A percentile compares a stretch with the other conserved stretches of the same genome.
Evolutionary conservation across 805 yeast species (phyloP).

Genomic region (Saturnispora serradocipensis): DNA sequence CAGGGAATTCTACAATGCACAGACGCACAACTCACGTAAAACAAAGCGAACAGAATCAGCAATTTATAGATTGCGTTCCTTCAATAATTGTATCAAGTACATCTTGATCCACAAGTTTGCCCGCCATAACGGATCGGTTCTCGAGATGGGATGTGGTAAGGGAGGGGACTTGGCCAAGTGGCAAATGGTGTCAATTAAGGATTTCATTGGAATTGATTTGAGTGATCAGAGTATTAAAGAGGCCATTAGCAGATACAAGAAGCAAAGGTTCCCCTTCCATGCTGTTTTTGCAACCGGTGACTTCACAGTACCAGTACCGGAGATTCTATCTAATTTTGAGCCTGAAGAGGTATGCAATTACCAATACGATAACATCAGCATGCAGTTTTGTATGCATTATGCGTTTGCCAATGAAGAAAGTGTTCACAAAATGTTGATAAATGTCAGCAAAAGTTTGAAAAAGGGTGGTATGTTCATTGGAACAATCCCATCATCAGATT

Average conservation of each 20-base stretch:
- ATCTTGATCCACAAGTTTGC: constrained; percentile 69
- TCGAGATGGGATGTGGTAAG: constrained; percentile 94
- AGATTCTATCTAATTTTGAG: constrained; percentile 50
- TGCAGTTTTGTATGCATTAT: constrained; percentile 91
- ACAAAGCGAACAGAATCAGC: constrained; percentile 66
- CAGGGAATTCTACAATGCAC: constrained; percentile 75
- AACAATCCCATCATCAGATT: constrained; percentile 88
- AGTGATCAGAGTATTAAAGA: constrained; percentile 83
- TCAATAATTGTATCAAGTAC: constrained; percentile 87
- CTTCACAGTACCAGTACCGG: constrained; percentile 62
- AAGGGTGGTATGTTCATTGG: constrained; percentile 88
- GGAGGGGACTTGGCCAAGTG: constrained; percentile 96
- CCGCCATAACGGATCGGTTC: constrained; percentile 43
- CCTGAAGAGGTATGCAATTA: constrained; percentile 48
- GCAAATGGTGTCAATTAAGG: constrained; percentile 61
- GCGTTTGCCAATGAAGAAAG: constrained; percentile 83
- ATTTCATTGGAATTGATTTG: constrained; percentile 85
- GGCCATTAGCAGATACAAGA: constrained; percentile 65
- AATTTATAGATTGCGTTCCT: constrained; percentile 75
- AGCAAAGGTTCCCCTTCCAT: constrained; percentile 34
- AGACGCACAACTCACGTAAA: constrained; percentile 59
- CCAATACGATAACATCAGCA: constrained; percentile 81
- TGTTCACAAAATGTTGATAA: constrained; percentile 61
- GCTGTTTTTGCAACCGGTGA: constrained; percentile 89
- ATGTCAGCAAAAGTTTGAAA: constrained; percentile 65